These are phyloP conservation scores for Nemophila menziesii DNA, from an alignment of 257 asterid genomes.

Conservation along the genomic window DNA sequence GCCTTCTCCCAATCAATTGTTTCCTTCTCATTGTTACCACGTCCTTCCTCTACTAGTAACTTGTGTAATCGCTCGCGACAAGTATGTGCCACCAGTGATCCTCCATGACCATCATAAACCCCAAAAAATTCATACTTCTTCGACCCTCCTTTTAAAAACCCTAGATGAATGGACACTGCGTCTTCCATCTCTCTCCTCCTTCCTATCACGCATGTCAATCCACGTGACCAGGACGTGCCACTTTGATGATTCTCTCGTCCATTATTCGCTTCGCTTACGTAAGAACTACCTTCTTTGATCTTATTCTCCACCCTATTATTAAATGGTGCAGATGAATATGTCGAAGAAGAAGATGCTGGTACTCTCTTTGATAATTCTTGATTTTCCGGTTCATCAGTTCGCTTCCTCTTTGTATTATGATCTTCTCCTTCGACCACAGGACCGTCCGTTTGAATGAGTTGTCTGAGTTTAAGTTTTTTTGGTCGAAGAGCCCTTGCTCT, in stretches of 20 bases:
- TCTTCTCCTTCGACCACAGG: background rate
- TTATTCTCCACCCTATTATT: conserved; percentile 2
- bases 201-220: conserved; percentile 42
- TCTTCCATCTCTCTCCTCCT: conserved; percentile 76
- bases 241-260: background rate
- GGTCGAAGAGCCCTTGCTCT: conserved; percentile 13
- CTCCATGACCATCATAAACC: conserved; percentile 77
- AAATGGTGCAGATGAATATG: background rate
- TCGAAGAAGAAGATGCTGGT: background rate
- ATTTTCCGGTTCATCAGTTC: conserved; percentile 1
- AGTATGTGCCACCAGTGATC: conserved; percentile 48
- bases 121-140: conserved; percentile 41
- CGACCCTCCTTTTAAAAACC: conserved; percentile 24
- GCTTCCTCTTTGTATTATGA: conserved; percentile 7
- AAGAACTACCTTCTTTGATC: background rate
- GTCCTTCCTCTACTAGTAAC: conserved; percentile 12
- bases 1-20: conserved; percentile 36
- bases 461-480: conserved; percentile 15
- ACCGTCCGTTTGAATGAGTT: conserved; percentile 1
- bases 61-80: conserved; percentile 45
- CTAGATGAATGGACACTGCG: conserved; percentile 37
- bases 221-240: conserved; percentile 19
- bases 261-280: conserved; percentile 5
- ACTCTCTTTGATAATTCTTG: background rate
- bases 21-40: background rate